Evolutionary conservation across 768 basidiomycete species (phyloP), one percentile per base, ranked within the genome.

Genomic region (Termitomyces titanicus): DNA sequence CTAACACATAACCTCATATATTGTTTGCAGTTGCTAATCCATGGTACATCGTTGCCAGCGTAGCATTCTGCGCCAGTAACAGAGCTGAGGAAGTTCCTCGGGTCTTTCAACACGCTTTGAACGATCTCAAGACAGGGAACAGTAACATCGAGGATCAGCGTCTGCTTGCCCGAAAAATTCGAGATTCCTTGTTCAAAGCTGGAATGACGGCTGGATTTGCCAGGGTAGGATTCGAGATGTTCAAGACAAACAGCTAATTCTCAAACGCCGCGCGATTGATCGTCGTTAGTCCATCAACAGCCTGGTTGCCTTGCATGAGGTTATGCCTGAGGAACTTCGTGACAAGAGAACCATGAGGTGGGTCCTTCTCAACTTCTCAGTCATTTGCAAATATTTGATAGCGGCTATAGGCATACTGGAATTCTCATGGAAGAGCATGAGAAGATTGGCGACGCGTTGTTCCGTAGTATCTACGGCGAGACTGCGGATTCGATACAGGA

Each of bases 391-490:
- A 35, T 35, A 15, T 15, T 29, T 29, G 29, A 29, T 29, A 29
- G 5, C 29, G 9, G 29, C 9, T 9, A 29, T 29, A 33, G 33
- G 33, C 33, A 11, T 33, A 33, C 9, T 7, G 9, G 9, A 33
- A 33, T 11, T 10, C 33, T 11, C 9, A 69, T 80, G 29, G 68
- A 71, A 10, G 78, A 81, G 20, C 70, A 78, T 53, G 66, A 70
- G 17, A 63, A 59, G 15, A 66, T 65, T 10, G 85, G 85, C 0
- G 59, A n/a, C n/a, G n/a, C n/a, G n/a, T n/a, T n/a, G n/a, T n/a
- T n/a, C n/a, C n/a, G n/a, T n/a, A n/a, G n/a, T 71, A 72, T 80
- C n/a, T 87, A 88, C 58, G 83, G 84, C 17, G 77, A 80, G 37
- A 82, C 80, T 1, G 80, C 83, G 5, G 65, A 72, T 24, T 39